Evolutionary conservation across 164 flowering plant species (phyloP), one percentile per base, ranked within the genome.

Genomic region (Berberis thunbergii): DNA sequence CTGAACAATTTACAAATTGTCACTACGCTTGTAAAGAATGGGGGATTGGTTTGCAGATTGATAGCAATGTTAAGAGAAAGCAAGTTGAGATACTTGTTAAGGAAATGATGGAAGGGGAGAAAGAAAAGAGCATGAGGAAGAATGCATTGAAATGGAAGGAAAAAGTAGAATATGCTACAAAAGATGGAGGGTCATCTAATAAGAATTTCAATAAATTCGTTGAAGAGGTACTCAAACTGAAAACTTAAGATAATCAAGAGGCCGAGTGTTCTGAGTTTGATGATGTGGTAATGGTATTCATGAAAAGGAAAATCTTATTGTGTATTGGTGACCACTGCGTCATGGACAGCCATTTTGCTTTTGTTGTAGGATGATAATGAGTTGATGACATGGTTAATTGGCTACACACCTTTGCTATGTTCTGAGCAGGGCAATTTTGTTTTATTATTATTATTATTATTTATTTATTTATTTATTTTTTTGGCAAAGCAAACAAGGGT

Each of bases 41-140:
- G 81, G 76, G 62, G 2, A 71, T 75, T 7, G 85, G 81, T 2
- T 49, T 72, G 75, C 81, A 77, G 72, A 58, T 79, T 1, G 57
- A 69, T 5, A 61, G 49, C 12, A 55, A 70, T 38, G 77, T 75
- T 4, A 77, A 66, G 57, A 50, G 81, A 4, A 64, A 74, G 0
- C 77, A 77, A 2, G 48, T 78, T 44, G 68, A 64, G 61, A 55
- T 0, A 0, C 49, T 74, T 44, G 68, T 75, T 6, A 73, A 45
- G 68, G 75, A 75, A 11, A 4, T 79, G 70, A 73, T 76, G 72
- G 82, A 59, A 41, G 71, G 76, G 3, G 71, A 74, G 26, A 65
- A 67, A 13, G 72, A 69, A 7, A 68, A 61, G 49, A 42, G 38
- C 44, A 64, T 64, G 68, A 67, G 55, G 49, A 56, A 50, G 11